Conservation (phyloP, 1,139 yeast genomes). For the Saccharomyces pastorianus region DNA sequence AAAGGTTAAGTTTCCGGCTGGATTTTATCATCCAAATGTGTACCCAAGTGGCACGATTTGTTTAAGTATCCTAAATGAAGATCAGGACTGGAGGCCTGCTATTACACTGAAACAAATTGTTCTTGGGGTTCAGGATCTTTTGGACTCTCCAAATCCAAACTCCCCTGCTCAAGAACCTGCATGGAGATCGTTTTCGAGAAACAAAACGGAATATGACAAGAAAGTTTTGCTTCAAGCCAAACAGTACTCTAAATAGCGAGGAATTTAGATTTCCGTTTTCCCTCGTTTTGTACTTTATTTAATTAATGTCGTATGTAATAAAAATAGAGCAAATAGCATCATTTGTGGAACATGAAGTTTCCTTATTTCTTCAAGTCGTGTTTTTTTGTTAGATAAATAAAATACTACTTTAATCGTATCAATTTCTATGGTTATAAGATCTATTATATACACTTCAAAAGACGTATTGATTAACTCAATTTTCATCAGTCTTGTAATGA, state of each 20-base stretch:
- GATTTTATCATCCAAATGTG: slow-evolving; percentile 92
- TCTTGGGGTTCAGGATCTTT: slow-evolving; percentile 84
- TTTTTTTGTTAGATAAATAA: background rate
- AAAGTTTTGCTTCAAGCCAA: slow-evolving; percentile 78
- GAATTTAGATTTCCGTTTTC: background rate
- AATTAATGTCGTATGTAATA: background rate
- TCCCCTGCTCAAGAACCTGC: slow-evolving; percentile 99
- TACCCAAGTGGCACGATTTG: slow-evolving; percentile 97
- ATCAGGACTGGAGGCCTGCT: slow-evolving; percentile 97
- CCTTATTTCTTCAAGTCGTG: too few species aligned
- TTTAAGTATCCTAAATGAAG: slow-evolving; percentile 84
- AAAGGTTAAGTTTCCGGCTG: slow-evolving; percentile 76
- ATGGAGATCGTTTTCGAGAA: slow-evolving; percentile 73
- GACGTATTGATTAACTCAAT: slow-evolving; percentile 2
- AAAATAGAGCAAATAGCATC: background rate
- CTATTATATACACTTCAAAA: background rate
- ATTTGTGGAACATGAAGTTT: background rate
- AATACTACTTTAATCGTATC: background rate
- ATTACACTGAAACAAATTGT: slow-evolving; percentile 87
- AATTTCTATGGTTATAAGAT: background rate
- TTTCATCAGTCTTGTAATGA: slow-evolving; percentile 54
- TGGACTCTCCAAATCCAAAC: slow-evolving; percentile 84
- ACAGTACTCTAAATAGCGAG: slow-evolving; percentile 44
- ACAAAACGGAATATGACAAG: slow-evolving; percentile 59
- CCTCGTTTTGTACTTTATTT: background rate